Evolutionary conservation across 2,329 filamentous ascomycete species (phyloP).

Genomic region (Dryadomyces quercivorus): DNA sequence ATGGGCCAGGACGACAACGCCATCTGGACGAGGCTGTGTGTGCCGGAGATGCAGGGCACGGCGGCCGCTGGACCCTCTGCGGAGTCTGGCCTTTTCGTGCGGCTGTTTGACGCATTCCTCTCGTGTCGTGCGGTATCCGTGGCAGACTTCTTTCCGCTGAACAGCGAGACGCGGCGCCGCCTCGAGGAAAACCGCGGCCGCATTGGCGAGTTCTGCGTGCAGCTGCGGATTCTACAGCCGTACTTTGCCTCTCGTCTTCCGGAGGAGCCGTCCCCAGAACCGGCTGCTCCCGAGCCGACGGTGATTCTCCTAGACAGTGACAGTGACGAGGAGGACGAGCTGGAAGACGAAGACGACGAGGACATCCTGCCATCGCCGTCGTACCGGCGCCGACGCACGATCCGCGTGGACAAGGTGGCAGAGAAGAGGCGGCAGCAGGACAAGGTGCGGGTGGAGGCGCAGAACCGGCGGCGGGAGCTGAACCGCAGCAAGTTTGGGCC

Average conservation of each 20-base stretch:
- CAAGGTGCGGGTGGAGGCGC: slow-evolving; percentile 36
- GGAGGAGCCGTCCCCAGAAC: background rate
- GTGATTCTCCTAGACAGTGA: background rate
- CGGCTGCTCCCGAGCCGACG: no score
- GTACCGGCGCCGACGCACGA: slow-evolving; percentile 32
- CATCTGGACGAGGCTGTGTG: slow-evolving; percentile 9
- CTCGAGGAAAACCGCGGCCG: slow-evolving; percentile 4
- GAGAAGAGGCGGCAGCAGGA: slow-evolving; percentile 44
- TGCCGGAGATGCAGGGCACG: background rate
- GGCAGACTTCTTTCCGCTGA: background rate
- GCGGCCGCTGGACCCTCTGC: background rate
- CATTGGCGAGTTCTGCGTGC: slow-evolving; percentile 13
- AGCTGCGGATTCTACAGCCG: slow-evolving; percentile 11
- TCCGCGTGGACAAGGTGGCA: slow-evolving; percentile 35
- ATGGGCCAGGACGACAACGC: background rate
- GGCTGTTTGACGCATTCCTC: slow-evolving; percentile 15
- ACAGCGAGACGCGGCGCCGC: background rate
- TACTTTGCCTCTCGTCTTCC: slow-evolving; percentile 7
- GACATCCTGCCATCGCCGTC: slow-evolving; percentile 16
- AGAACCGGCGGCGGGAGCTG: slow-evolving; percentile 37
- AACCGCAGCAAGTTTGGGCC: slow-evolving; percentile 33
- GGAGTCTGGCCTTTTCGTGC: slow-evolving; percentile 9
- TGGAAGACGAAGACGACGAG: slow-evolving; percentile 6
- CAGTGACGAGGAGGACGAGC: background rate
- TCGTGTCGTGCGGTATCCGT: slow-evolving; percentile 5